Evolutionary conservation across 169 alveolate species (phyloP).

Genomic region (Prorocentrum cordatum): DNA sequence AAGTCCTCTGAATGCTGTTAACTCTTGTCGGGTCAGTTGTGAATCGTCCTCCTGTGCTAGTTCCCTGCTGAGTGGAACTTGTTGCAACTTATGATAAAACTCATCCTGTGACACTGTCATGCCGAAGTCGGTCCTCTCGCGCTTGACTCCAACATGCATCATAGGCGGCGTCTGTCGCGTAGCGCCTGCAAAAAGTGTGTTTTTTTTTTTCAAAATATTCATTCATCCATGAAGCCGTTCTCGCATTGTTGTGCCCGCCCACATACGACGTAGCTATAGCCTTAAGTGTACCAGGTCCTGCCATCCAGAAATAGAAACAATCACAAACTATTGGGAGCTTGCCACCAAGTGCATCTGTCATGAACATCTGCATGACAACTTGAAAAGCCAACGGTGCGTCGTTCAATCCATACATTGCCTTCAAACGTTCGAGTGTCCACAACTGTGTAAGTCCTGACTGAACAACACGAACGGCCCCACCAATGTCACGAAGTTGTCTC

Average conservation of each 20-base stretch:
- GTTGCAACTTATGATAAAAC: not conserved
- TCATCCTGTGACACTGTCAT: not conserved
- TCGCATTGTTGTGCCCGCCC: not conserved
- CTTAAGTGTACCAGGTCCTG: not conserved
- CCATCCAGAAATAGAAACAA: not conserved
- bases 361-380: not conserved
- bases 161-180: not conserved
- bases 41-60: not conserved
- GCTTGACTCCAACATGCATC: not conserved
- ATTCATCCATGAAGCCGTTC: not conserved
- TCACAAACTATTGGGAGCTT: not conserved
- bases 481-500: not conserved
- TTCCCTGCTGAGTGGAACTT: not conserved
- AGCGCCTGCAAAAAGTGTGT: not conserved
- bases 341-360: not conserved
- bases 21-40: not conserved
- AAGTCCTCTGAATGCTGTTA: not conserved
- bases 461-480: not conserved
- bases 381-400: not conserved
- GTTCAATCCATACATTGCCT: constrained; percentile 10
- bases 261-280: not conserved
- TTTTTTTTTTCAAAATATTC: not conserved
- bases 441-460: not conserved
- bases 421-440: not conserved
- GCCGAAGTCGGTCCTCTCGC: not conserved